Evolutionary conservation across 805 yeast species (phyloP).

Genomic region (Ogataea glucozyma): DNA sequence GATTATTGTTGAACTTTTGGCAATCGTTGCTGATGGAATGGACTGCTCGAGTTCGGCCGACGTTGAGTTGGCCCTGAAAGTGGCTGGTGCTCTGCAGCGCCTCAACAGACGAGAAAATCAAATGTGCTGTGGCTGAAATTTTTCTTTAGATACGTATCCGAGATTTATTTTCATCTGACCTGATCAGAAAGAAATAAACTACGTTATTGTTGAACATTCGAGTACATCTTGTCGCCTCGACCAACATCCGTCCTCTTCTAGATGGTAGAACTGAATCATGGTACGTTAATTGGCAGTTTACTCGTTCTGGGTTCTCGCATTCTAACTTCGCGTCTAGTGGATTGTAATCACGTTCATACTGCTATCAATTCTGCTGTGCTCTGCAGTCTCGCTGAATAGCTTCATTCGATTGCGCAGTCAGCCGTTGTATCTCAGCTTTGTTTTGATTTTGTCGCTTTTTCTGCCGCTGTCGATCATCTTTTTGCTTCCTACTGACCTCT

Average conservation of each 20-base stretch:
- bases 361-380: conserved; percentile 31
- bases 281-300: background rate
- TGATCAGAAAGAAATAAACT: background rate
- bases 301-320: background rate
- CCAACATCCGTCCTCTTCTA: too few relatives aligned
- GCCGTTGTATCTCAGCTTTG: conserved; percentile 45
- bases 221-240: too few relatives aligned
- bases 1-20: too few relatives aligned
- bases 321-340: conserved; percentile 22
- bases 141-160: background rate
- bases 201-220: too few relatives aligned
- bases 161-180: background rate
- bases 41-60: too few relatives aligned
- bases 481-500: conserved; percentile 72
- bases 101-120: background rate
- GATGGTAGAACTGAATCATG: background rate
- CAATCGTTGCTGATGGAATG: too few relatives aligned
- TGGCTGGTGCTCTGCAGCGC: background rate
- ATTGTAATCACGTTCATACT: conserved; percentile 27
- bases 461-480: conserved; percentile 76
- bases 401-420: conserved; percentile 38
- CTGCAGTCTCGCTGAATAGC: conserved; percentile 38
- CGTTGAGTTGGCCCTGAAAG: background rate
- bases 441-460: conserved; percentile 60
- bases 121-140: background rate